Percentiles rank a stretch among this genome's conserved stretches.
Evolutionary conservation across 306 rosid species (phyloP).

Genomic region (Rubus idaeus): DNA sequence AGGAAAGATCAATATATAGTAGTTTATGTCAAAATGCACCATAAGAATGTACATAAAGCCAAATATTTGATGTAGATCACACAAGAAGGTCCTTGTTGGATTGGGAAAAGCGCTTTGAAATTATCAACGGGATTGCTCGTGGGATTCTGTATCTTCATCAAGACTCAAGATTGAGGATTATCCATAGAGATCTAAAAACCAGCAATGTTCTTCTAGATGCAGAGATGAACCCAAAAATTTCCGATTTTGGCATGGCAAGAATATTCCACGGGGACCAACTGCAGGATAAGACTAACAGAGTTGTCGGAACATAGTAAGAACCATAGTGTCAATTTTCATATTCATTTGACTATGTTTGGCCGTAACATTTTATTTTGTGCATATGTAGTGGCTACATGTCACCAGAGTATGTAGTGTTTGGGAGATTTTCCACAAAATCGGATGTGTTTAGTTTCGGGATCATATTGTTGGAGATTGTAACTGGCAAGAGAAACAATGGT

Average conservation of each 20-base stretch:
- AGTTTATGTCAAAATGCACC: too few species aligned
- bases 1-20: too few species aligned
- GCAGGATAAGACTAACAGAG: conserved; percentile 44
- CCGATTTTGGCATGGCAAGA: conserved; percentile 75
- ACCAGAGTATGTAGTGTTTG: conserved; percentile 59
- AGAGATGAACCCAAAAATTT: conserved; percentile 52
- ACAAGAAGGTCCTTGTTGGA: conserved; percentile 29
- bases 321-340: not conserved
- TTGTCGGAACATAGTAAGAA: conserved; percentile 69
- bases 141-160: conserved; percentile 65
- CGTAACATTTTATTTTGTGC: not conserved
- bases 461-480: conserved; percentile 50
- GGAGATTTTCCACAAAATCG: conserved; percentile 42
- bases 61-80: conserved; percentile 22
- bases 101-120: conserved; percentile 45
- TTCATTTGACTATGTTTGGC: not conserved
- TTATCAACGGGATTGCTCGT: conserved; percentile 46
- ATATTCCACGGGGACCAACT: conserved; percentile 46
- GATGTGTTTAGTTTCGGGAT: conserved; percentile 61
- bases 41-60: not conserved
- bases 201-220: conserved; percentile 52
- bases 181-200: conserved; percentile 59
- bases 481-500: conserved; percentile 44
- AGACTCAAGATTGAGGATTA: conserved; percentile 56
- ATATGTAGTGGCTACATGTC: conserved; percentile 56